These are phyloP conservation scores for Suillus sp. DNA, from an alignment of 768 basidiomycete genomes.

Conservation along the genomic window DNA sequence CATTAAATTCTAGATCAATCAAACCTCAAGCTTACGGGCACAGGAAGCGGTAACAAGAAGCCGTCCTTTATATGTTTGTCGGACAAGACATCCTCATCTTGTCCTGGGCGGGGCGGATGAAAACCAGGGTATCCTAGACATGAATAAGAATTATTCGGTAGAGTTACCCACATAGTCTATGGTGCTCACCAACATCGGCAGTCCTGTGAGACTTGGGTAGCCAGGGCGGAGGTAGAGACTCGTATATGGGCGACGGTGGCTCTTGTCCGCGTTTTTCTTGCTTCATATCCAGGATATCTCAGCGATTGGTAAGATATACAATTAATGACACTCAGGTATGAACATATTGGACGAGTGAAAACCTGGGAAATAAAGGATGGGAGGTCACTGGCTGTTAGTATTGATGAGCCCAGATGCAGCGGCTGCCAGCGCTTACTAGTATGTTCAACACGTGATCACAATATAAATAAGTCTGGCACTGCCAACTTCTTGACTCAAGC, in stretches of 20 bases:
- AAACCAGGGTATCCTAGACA: slow-evolving; percentile 72
- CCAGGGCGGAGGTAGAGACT: slow-evolving; percentile 73
- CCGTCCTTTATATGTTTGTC: slow-evolving; percentile 68
- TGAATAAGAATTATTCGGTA: neutral
- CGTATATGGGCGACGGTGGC: slow-evolving; percentile 52
- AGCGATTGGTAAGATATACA: neutral
- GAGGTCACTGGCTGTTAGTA: neutral
- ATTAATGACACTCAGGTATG: slow-evolving; percentile 10
- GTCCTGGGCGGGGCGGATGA: slow-evolving; percentile 70
- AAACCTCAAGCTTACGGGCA: slow-evolving; percentile 52
- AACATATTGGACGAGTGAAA: slow-evolving; percentile 1
- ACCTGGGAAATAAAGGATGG: neutral
- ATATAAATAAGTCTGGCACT: no score
- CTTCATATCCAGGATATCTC: slow-evolving; percentile 8
- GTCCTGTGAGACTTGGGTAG: slow-evolving; percentile 64
- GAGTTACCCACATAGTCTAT: neutral
- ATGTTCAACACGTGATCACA: neutral
- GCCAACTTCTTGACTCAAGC: no score
- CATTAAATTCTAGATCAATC: neutral
- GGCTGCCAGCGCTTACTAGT: neutral
- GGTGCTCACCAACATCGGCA: slow-evolving; percentile 66
- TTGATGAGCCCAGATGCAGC: neutral
- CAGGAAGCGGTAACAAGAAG: slow-evolving; percentile 51
- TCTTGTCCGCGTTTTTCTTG: slow-evolving; percentile 27
- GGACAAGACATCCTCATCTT: slow-evolving; percentile 75